Conservation (phyloP, 768 basidiomycete species). For the Mycena chlorophos region DNA sequence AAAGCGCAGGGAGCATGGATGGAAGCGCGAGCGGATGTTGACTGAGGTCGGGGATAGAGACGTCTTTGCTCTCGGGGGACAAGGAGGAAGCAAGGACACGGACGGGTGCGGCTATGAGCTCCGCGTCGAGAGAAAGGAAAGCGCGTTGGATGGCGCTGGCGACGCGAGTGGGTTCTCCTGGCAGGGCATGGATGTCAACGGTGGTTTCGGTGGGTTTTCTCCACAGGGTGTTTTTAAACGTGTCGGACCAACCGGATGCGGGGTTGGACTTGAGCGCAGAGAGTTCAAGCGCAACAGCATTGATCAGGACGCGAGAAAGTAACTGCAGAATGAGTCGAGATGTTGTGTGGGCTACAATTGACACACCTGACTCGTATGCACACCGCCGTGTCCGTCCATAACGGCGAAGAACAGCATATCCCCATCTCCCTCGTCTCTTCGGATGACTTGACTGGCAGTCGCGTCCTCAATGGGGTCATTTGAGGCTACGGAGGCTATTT, state of each 20-base stretch:
- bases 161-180: slow-evolving; percentile 51
- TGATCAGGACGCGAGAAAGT: slow-evolving; percentile 81
- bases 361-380: slow-evolving; percentile 66
- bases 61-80: slow-evolving; percentile 51
- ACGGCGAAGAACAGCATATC: slow-evolving; percentile 85
- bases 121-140: slow-evolving; percentile 81
- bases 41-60: slow-evolving; percentile 60
- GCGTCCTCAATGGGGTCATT: slow-evolving; percentile 95
- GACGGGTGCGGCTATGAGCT: slow-evolving; percentile 78
- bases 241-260: slow-evolving; percentile 30
- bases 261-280: slow-evolving; percentile 48
- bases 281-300: slow-evolving; percentile 79
- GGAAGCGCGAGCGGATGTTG: slow-evolving; percentile 69
- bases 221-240: slow-evolving; percentile 35
- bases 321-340: slow-evolving; percentile 33
- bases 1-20: slow-evolving; percentile 81
- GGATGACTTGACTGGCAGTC: slow-evolving; percentile 66
- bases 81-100: slow-evolving; percentile 63
- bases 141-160: slow-evolving; percentile 72
- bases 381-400: slow-evolving; percentile 90
- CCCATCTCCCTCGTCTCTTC: slow-evolving; percentile 64
- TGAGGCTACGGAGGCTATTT: slow-evolving; percentile 64
- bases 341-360: neutral
- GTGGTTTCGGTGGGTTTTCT: slow-evolving; percentile 36
- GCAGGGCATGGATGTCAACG: slow-evolving; percentile 37